A percentile compares a stretch with the other conserved stretches of the same genome.
These are phyloP conservation scores for Rhizophora apiculata DNA, from an alignment of 345 rosid species.

Conservation along the genomic window DNA sequence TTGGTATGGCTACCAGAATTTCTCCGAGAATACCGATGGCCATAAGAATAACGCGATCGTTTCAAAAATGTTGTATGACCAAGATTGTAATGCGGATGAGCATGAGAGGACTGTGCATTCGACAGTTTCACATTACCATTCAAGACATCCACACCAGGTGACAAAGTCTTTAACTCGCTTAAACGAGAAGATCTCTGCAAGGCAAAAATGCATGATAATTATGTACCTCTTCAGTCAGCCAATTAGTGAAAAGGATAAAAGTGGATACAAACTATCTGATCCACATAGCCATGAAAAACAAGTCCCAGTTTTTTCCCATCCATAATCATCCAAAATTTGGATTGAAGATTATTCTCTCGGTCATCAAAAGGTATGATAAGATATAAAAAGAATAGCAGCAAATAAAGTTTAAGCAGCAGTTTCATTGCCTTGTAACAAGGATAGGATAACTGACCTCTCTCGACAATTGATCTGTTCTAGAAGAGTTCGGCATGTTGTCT, in stretches of 20 bases:
- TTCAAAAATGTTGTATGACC: conserved; percentile 48
- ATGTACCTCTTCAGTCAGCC: too few relatives aligned
- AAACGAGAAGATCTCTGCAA: conserved; percentile 33
- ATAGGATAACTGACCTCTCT: conserved; percentile 33
- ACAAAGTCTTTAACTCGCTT: conserved; percentile 2
- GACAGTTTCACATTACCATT: conserved; percentile 34
- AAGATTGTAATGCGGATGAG: conserved; percentile 35
- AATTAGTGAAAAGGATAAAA: background rate
- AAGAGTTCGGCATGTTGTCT: conserved; percentile 45
- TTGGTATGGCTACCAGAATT: conserved; percentile 37
- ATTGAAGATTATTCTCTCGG: background rate
- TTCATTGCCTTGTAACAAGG: too few relatives aligned
- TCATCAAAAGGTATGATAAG: too few relatives aligned
- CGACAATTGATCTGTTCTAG: conserved; percentile 29
- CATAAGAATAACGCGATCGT: conserved; percentile 51
- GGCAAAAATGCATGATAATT: conserved; percentile 1
- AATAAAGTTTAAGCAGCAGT: too few relatives aligned
- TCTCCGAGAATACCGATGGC: conserved; percentile 49
- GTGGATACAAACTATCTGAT: background rate
- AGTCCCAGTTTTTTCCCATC: background rate
- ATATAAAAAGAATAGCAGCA: too few relatives aligned
- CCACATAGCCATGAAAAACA: background rate
- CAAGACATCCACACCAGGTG: conserved; percentile 32
- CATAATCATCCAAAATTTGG: background rate
- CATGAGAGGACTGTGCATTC: conserved; percentile 30